Conservation (phyloP, 306 rosid species). For the Bauhinia variegata region DNA sequence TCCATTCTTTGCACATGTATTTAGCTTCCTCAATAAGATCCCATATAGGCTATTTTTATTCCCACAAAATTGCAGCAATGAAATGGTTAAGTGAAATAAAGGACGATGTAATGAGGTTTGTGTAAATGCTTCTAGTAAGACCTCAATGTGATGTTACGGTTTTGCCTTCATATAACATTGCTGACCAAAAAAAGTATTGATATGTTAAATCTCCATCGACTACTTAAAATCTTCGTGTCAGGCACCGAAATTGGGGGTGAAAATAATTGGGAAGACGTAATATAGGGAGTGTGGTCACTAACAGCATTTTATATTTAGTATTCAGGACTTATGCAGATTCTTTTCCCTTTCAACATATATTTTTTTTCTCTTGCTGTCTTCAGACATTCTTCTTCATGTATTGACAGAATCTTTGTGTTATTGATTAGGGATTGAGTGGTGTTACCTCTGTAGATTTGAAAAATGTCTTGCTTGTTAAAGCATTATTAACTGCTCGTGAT, state of each 20-base stretch:
- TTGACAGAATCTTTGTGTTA: constrained; percentile 43
- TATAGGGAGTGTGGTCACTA: too few species aligned
- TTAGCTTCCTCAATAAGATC: neutral
- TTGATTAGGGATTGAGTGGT: constrained; percentile 49
- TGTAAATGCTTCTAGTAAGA: neutral
- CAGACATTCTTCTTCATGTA: constrained; percentile 30
- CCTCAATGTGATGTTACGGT: too few species aligned
- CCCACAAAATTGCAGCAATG: constrained; percentile 7
- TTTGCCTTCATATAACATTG: too few species aligned
- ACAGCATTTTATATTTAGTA: constrained; percentile 9
- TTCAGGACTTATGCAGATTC: neutral
- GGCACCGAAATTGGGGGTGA: constrained; percentile 14
- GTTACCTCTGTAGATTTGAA: constrained; percentile 50
- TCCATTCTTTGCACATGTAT: neutral
- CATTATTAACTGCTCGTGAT: constrained; percentile 73
- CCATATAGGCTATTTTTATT: neutral
- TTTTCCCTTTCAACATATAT: neutral
- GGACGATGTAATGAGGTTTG: neutral
- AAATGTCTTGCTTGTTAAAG: constrained; percentile 57
- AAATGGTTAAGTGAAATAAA: neutral
- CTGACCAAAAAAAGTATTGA: too few species aligned
- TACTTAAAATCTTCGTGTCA: neutral
- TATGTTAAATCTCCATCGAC: too few species aligned
- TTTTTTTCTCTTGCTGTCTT: constrained; percentile 8
- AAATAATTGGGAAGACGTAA: constrained; percentile 8